A percentile compares a stretch with the other conserved stretches of the same genome.
Conservation (phyloP, 2,329 filamentous ascomycete species). For the Pseudogymnoascus sp. region DNA sequence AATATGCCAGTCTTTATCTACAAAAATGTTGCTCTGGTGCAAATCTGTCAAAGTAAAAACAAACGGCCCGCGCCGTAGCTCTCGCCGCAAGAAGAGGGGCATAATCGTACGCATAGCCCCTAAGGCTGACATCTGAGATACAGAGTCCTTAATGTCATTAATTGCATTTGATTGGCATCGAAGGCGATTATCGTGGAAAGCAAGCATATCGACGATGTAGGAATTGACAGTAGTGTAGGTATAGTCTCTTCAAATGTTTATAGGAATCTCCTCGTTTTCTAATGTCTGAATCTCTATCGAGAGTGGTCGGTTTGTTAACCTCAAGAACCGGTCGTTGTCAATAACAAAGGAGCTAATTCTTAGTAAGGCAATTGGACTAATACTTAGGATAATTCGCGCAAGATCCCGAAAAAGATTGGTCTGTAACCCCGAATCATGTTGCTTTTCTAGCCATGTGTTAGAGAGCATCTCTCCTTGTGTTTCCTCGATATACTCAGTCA, state of each 20-base stretch:
- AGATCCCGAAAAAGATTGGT: conserved; percentile 25
- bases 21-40: conserved; percentile 36
- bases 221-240: no score
- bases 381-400: conserved; percentile 25
- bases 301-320: no score
- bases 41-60: conserved; percentile 34
- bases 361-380: conserved; percentile 26
- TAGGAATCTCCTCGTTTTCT: no score
- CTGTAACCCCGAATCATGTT: conserved; percentile 18
- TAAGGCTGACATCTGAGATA: conserved; percentile 29
- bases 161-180: conserved; percentile 25
- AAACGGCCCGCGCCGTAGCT: conserved; percentile 31
- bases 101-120: conserved; percentile 27
- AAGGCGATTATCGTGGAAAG: no score
- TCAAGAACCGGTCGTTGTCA: no score
- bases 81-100: conserved; percentile 22
- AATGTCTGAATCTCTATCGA: no score
- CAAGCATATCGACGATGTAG: no score
- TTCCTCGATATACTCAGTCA: conserved; percentile 29
- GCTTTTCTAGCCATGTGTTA: conserved; percentile 26
- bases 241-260: no score
- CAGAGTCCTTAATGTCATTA: conserved; percentile 26
- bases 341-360: background rate
- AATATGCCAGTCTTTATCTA: conserved; percentile 33
- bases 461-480: conserved; percentile 27